Evolutionary conservation across 2,329 filamentous ascomycete species (phyloP), one percentile per base, ranked within the genome.

Genomic region (Microcera coccophila): DNA sequence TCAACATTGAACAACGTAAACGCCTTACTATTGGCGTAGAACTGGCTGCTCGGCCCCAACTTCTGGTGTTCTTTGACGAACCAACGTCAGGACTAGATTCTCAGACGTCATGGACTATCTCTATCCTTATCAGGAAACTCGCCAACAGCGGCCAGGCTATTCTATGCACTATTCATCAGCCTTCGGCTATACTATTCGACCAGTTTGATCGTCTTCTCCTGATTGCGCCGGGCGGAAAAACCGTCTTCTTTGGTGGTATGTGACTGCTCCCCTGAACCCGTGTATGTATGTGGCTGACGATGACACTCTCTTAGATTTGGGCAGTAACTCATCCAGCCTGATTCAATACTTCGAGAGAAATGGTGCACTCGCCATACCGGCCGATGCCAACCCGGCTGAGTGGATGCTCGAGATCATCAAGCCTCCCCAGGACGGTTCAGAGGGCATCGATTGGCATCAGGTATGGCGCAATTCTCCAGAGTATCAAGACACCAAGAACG

Each of bases 41-140:
- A 31, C 54, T 68, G 5, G 64, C 62, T 7, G 60, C 63, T 2
- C 64, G 63, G 21, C 65, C 65, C 1, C 61, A 60, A 34, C 63
- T 74, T 14, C 55, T 74, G 2, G 64, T 74, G 9, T 75, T 75
- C 59, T 55, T 76, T 4, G 73, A 76, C 29, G 72, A 75, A 47
- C 73, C 72, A 45, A 63, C 74, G 57, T 39, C 67, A 18, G 76
- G 76, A 44, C 67, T 80, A 11, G 76, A 79, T 54, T 66, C 63
- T 4, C 68, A 78, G 69, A 78, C 73, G 39, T 80, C 82, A 12
- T 85, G 81, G 67, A 82, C 84, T 60, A 85, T 85, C 48, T 77
- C 83, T 22, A 77, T 79, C 31, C 83, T 85, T 67, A 65, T 86
- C 20, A 76, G 76, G 44, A 85, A 85, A 50, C 68, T 82, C 2